Evolutionary conservation across 2,329 filamentous ascomycete genomes (phyloP), one percentile per base, ranked within the genome.

Genomic region (Monascus ruber): DNA sequence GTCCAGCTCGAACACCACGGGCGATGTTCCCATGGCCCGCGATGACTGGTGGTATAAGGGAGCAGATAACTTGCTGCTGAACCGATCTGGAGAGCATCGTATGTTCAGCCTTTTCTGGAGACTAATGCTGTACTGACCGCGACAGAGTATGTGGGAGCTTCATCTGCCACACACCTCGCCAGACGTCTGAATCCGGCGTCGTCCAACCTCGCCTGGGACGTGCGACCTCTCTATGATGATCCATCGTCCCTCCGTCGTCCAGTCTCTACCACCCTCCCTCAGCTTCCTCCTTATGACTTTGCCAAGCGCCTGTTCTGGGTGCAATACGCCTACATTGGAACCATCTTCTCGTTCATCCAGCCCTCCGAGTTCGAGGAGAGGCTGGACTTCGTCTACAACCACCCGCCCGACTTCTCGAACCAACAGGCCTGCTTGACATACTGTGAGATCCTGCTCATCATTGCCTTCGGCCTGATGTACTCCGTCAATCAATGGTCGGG

Each of bases 401-500:
- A 62, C 2, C 55, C 59, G 1, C 64, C 64, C 0, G 62, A 72
- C 34, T 55, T 66, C 2, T 47, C 57, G 0, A 66, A 72, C 36
- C 59, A 59, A 17, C 65, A 72, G 27, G 63, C 64, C 2, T 73
- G 72, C 38, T 61, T 76, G 0, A 54, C 59, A 0, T 71, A 71
- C 43, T 71, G 71, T 40, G 72, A 76, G 37, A 56, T 73, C 4
- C 56, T 76, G 2, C 55, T 74, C 31, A 66, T 75, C 4, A 58
- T 76, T 6, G 71, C 73, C 0, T 74, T 73, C 46, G 73, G 73
- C 0, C 67, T 74, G 44, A 63, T 76, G 46, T 77, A 76, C 48
- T 74, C 71, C 3, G 64, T 76, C 35, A 77, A 77, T 45, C 70
- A 74, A 38, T 73, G 69, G 68, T 66, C 69, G 1, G 65, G 66